Evolutionary conservation across 2,329 filamentous ascomycete genomes (phyloP), one percentile per base, ranked within the genome.

Genomic region (Xylariaceae sp.): DNA sequence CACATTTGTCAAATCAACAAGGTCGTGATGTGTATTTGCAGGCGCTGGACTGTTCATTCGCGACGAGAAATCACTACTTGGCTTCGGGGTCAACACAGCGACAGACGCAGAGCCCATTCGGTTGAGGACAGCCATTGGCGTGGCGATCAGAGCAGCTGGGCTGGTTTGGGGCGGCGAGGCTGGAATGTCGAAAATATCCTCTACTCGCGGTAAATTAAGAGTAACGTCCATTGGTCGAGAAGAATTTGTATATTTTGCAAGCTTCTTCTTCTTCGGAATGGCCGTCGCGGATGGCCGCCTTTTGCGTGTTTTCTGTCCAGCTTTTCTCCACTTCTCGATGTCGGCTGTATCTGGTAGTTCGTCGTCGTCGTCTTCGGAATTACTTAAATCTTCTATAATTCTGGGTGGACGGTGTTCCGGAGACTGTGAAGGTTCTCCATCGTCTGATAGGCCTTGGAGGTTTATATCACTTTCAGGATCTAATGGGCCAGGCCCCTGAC

Each of bases 131-230:
- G 60, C 52, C 31, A 53, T 47, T 4, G 64, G 64, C 6, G 64
- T 63, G 18, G 22, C 42, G 22, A 53, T 42, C n/a, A 61, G 50
- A 31, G 66, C 58, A 14, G 62, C 65, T 13, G 71, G 69, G 42
- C 69, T 73, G 12, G 70, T 72, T 45, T 65, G 61, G 7, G 70
- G 70, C 11, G 72, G 72, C 6, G 73, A 74, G n/a, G 62, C 65
- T 34, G 71, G 71, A 46, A 70, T 60, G 51, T 73, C 64, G 47
- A 71, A 73, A 14, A 71, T 57, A 44, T 62, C 55, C 11, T 52
- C n/a, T n/a, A 50, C n/a, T n/a, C 43, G 31, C 19, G 47, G 38
- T 39, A 51, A 36, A 31, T 62, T 58, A 6, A 60, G 60, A 12
- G 28, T 18, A 28, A 51, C 49, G 31, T 53, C 53, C 11, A 43